Evolutionary conservation across 2,329 filamentous ascomycete species (phyloP).

Genomic region (Cryphonectria japonica): DNA sequence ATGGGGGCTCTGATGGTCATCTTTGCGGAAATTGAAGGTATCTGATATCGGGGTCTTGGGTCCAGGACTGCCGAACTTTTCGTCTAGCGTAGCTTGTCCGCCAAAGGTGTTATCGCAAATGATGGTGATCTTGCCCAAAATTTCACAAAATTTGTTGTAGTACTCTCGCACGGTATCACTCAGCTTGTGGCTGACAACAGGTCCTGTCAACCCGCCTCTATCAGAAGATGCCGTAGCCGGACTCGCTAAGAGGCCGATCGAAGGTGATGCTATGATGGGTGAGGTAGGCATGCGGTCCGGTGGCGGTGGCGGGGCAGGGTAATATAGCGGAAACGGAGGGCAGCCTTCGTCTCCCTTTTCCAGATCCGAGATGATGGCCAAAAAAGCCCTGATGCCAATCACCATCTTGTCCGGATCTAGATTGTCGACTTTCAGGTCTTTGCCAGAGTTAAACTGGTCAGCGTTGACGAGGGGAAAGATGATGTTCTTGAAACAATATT

Average conservation of each 20-base stretch:
- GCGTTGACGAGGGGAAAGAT: constrained; percentile 96
- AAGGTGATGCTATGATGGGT: constrained; percentile 50
- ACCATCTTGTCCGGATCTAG: constrained; percentile 96
- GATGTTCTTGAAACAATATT: constrained; percentile 88
- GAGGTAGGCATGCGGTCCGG: constrained; percentile 54
- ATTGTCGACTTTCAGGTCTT: constrained; percentile 85
- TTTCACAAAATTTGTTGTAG: constrained; percentile 90
- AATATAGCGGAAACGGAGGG: constrained; percentile 83
- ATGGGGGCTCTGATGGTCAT: constrained; percentile 71
- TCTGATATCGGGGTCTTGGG: constrained; percentile 96
- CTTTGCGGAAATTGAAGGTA: constrained; percentile 88
- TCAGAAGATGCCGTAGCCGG: constrained; percentile 39
- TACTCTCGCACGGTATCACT: constrained; percentile 80
- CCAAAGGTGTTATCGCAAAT: constrained; percentile 97
- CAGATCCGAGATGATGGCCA: constrained; percentile 90
- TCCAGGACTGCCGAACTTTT: constrained; percentile 85
- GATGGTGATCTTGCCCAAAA: constrained; percentile 92
- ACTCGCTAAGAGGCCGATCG: constrained; percentile 34
- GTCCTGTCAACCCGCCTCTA: constrained; percentile 69
- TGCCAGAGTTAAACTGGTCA: constrained; percentile 77
- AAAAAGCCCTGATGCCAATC: constrained; percentile 92
- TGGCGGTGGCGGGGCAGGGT: constrained; percentile 43
- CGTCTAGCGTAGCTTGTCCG: constrained; percentile 90
- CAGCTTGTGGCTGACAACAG: constrained; percentile 65
- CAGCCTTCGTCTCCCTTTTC: constrained; percentile 78